Base-by-base conservation (phyloP, 164 flowering plant species). In the Santalum album region DNA sequence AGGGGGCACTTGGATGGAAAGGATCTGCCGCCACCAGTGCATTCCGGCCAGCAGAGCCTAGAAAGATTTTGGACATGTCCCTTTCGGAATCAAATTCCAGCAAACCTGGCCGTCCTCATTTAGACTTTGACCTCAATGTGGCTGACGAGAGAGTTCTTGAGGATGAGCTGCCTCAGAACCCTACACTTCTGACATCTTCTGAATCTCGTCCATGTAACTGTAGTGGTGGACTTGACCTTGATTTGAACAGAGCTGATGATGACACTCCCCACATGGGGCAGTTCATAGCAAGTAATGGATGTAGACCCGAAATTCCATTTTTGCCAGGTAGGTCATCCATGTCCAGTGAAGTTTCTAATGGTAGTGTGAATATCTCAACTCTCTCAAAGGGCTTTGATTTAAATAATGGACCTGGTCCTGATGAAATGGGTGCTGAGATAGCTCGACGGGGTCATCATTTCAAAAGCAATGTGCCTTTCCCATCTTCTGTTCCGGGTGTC, bases 11-110 rank as follows among this genome's bases (percentile, higher is more conserved):
- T 20, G 23, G 50, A 46, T 46, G 50, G 50, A 46, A 46, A 22
- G 50, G 50, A 2, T 46, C 50, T 46, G 50, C 50, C n/a, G 50
- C 50, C 21, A 46, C 50, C 11, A 46, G 50, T 46, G 50, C 50
- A 20, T 46, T 46, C 23, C 50, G 50, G 2, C 50, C 50, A 6
- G 50, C 50, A 10, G 50, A 46, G 50, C 50, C 50, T 5, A 46
- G 50, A 23, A 46, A 19, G 25, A 14, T 11, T 23, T 9, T 23
- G 1, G 50, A 46, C 2, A 46, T 46, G 10, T 23, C 50, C 50
- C 10, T 3, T 46, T 46, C 50, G 10, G 25, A 20, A 6, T 4
- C 50, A 20, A 23, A 12, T 10, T 46, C 23, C 6, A 1, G 25
- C 23, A 46, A 19, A 20, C 50, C 7, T 10, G 12, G 25, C 21